Base-by-base conservation (phyloP, 2,329 filamentous ascomycete species). In the Sclerotinia glacialis region DNA sequence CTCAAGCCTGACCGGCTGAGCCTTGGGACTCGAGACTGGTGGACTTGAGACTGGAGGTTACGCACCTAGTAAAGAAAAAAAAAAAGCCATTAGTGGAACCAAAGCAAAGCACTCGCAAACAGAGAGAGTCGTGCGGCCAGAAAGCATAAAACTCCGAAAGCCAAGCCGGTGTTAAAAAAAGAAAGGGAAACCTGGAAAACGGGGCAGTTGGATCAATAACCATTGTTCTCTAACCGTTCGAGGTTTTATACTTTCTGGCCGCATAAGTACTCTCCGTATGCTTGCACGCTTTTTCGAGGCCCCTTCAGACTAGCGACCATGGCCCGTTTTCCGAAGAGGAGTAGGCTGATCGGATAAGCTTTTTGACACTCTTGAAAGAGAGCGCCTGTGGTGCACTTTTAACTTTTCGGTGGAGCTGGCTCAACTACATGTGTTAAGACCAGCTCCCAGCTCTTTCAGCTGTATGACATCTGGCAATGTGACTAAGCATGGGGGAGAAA, bases 331-430 rank as follows among this genome's bases (percentile, higher is more conserved):
- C 47, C 28, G n/a, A 26, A 5, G 31, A 21, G 34, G n/a, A 34
- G 34, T 23, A 55, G 34, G 46, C 37, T 28, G 50, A 53, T 54
- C 44, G 50, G 42, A 64, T 42, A 64, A 64, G 58, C 34, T 53
- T 63, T 49, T 26, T 37, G 44, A 40, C 49, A 53, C 46, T 23
- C 52, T 52, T 42, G 40, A n/a, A 40, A 28, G 21, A 40, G 54
- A 52, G 14, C 60, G 12, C 37, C 28, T n/a, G 21, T 62, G n/a
- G 34, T 11, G 55, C 18, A 40, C 12, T 16, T 40, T 40, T 40
- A 40, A 16, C 12, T 16, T 34, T 42, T 3, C 53, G 47, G 23
- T 55, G 34, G 46, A 14, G 12, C 28, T 60, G 28, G 26, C 56
- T 34, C 42, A 60, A 60, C 28, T 46, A 59, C 26, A 44, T 59